A percentile compares a stretch with the other conserved stretches of the same genome.
These are phyloP conservation scores for Syncephalastrum racemosum DNA, from an alignment of 371 early-diverging fungal species.

Conservation along the genomic window DNA sequence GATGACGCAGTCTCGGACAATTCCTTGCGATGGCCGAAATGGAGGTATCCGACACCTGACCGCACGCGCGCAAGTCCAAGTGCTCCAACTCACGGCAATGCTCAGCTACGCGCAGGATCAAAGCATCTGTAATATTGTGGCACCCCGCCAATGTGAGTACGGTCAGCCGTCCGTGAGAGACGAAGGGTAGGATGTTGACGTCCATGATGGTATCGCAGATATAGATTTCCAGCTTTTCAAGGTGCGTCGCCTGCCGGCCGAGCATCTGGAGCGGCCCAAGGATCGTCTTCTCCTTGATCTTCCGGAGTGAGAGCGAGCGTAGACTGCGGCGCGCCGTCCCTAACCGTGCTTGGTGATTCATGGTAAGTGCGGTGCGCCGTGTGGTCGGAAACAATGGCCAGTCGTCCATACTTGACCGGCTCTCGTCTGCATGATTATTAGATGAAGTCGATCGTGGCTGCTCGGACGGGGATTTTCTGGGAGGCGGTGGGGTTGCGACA, in stretches of 20 bases:
- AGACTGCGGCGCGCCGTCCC: constrained; percentile 11
- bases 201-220: constrained; percentile 57
- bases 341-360: neutral
- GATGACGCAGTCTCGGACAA: constrained; percentile 49
- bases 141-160: constrained; percentile 57
- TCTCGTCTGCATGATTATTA: too few species aligned
- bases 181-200: constrained; percentile 34
- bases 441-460: neutral
- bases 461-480: neutral
- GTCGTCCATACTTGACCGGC: too few species aligned
- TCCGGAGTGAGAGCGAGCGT: constrained; percentile 36
- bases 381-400: neutral
- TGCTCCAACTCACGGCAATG: constrained; percentile 48
- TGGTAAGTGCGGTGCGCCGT: neutral
- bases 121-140: constrained; percentile 50
- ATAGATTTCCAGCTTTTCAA: constrained; percentile 44
- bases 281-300: constrained; percentile 38
- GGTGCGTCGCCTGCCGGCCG: constrained; percentile 13
- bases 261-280: constrained; percentile 29
- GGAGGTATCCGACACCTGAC: constrained; percentile 52
- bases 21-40: constrained; percentile 41
- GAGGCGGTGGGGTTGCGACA: constrained; percentile 9
- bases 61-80: constrained; percentile 59
- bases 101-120: constrained; percentile 42
- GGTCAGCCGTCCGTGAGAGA: constrained; percentile 36